Evolutionary conservation across 2,329 filamentous ascomycete species (phyloP), one percentile per base, ranked within the genome.

Genomic region (Fusarium sulawesiense): DNA sequence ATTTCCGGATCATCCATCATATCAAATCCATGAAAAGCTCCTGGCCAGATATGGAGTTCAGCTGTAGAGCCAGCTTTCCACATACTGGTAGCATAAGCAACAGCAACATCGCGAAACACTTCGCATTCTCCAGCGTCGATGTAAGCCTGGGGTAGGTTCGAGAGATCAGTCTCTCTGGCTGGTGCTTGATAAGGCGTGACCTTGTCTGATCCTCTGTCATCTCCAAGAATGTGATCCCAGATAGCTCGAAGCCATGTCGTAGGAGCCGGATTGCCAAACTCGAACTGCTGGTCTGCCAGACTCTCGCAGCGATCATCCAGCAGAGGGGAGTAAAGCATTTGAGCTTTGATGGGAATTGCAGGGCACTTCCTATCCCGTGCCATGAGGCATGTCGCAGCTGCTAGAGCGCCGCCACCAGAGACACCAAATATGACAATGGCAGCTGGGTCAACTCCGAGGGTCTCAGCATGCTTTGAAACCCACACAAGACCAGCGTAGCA

Each of bases 151-250:
- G 59, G 59, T 0, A 62, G 21, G 8, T 32, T 45, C 3, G 56
- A 46, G 4, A 61, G 13, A 16, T 62, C 25, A 1, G 14, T 23
- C 12, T 53, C 59, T n/a, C 59, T 30, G 3, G 29, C 46, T 1
- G 56, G 59, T 4, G 56, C 56, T 25, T 61, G 30, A 40, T 62
- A 61, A 0, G 45, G 6, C 13, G 37, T 61, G 3, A 61, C 57
- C n/a, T 30, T 23, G 3, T 46, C 46, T 7, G 37, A 27, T 10
- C 46, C 46, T 1, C 57, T 37, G 1, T 13, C 12, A n/a, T 62
- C 59, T 25, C 56, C 56, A 9, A 62, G 46, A 21, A 62, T 61
- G 2, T 61, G 56, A 2, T 62, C 46, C 59, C 59, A 62, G 18
- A 61, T 61, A 7, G 45, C 37, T 9, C 59, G 59, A 40, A 53